Base-by-base conservation (phyloP, 306 rosid species). In the Fagus crenata region DNA sequence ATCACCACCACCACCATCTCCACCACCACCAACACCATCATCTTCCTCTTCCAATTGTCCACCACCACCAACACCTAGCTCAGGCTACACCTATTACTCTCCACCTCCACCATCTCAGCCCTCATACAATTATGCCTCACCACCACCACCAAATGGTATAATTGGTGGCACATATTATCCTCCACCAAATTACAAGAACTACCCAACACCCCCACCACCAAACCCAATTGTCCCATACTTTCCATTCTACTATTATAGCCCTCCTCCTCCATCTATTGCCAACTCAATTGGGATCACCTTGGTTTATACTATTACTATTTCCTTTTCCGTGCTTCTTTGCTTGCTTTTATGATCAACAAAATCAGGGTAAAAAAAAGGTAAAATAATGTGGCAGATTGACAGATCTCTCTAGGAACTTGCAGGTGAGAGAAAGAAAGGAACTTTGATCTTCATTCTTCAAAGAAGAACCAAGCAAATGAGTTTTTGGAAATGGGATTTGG, bases 221-320 rank as follows among this genome's bases (percentile, higher is more conserved):
- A 96, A 96, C 75, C 99, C 98, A 28, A 92, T 96, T 72, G 97
- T 96, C 7, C 96, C 98, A 0, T 96, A 96, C 72, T 96, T 92
- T 55, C 99, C 99, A 1, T 96, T 85, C 76, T 96, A 89, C 81
- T 96, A 75, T 64, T 60, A 96, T 55, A 86, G 37, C 68, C 98
- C 97, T 22, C 99, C 98, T 13, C 89, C 90, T 0, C 78, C 89
- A 1, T 82, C 97, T 6, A 1, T 8, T n/a, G 79, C 85, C 15
- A n/a, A 74, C 69, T 40, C 88, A 12, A 36, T 78, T 37, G 69
- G 55, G 61, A 2, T 49, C 8, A 51, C 80, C 1, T 51, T 71
- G 4, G 18, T 88, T 28, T 80, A 2, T 53, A 28, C 80, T 37
- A 4, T 75, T 51, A 28, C 43, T 77, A 33, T 83, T 5, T 33